These are phyloP conservation scores for Capsella bursapastoris DNA, from an alignment of 345 rosid species.

Conservation along the genomic window DNA sequence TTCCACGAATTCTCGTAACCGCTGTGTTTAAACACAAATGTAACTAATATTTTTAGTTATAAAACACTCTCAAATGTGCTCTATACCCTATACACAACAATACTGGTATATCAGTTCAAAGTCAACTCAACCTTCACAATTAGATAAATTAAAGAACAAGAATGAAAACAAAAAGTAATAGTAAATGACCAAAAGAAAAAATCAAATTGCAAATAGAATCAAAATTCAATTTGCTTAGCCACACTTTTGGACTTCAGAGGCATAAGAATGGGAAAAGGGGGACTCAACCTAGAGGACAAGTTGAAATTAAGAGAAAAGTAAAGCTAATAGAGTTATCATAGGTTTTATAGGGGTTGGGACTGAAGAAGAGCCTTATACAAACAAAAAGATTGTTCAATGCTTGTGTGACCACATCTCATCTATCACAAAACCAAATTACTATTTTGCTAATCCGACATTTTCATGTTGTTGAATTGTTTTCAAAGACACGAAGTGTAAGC, in stretches of 20 bases:
- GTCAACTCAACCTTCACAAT: neutral
- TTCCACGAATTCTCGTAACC: too few species aligned
- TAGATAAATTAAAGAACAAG: neutral
- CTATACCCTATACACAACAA: neutral
- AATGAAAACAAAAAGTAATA: too few species aligned
- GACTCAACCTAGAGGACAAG: constrained; percentile 24
- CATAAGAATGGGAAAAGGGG: constrained; percentile 27
- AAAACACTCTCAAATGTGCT: neutral
- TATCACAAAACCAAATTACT: constrained; percentile 4
- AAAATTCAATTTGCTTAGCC: constrained; percentile 26
- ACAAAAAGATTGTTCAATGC: constrained; percentile 24
- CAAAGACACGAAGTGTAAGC: neutral
- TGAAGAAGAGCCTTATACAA: constrained; percentile 30
- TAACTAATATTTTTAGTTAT: too few species aligned
- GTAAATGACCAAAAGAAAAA: neutral
- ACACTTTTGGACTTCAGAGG: constrained; percentile 37
- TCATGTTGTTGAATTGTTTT: neutral
- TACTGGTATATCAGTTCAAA: neutral
- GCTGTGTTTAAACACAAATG: too few species aligned
- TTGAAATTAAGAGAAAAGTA: constrained; percentile 24
- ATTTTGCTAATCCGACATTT: neutral
- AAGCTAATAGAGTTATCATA: constrained; percentile 19
- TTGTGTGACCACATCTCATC: constrained; percentile 34
- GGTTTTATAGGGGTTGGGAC: constrained; percentile 27
- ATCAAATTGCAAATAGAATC: constrained; percentile 8